Evolutionary conservation across 345 rosid genomes (phyloP).

Genomic region (Acer campestre): DNA sequence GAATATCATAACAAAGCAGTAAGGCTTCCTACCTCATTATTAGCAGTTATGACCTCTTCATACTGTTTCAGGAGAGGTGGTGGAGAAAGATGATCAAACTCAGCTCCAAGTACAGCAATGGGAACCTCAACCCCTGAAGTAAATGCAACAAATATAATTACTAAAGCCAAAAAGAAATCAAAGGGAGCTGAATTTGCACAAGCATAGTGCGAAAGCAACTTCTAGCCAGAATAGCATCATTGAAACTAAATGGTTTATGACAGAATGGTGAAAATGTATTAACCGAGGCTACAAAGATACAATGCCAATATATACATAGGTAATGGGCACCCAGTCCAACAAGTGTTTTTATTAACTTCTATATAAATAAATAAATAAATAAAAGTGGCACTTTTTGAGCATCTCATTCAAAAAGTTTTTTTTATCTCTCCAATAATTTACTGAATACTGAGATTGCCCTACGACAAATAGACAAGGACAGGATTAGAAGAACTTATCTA

Average conservation of each 20-base stretch:
- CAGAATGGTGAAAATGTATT: background rate
- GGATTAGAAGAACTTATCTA: background rate
- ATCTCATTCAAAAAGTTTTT: background rate
- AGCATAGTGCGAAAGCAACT: background rate
- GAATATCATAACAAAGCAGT: background rate
- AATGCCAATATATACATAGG: background rate
- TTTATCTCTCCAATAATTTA: background rate
- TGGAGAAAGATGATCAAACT: conserved; percentile 44
- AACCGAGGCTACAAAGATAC: background rate
- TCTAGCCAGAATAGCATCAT: too few species aligned
- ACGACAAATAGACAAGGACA: background rate
- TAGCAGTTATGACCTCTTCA: conserved; percentile 42
- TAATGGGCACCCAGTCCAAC: background rate
- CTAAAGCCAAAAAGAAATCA: background rate
- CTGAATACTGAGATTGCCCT: background rate
- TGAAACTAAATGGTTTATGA: too few species aligned
- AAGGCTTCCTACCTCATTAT: conserved; percentile 42
- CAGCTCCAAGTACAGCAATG: conserved; percentile 59
- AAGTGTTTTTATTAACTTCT: too few species aligned
- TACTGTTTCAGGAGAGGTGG: conserved; percentile 53
- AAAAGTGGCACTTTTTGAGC: background rate
- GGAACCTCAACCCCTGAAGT: conserved; percentile 53
- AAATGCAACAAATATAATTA: background rate
- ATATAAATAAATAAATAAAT: background rate
- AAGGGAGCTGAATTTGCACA: conserved; percentile 1